These are phyloP conservation scores for Pichia cephalocereana DNA, from an alignment of 805 yeast genomes.

Conservation along the genomic window DNA sequence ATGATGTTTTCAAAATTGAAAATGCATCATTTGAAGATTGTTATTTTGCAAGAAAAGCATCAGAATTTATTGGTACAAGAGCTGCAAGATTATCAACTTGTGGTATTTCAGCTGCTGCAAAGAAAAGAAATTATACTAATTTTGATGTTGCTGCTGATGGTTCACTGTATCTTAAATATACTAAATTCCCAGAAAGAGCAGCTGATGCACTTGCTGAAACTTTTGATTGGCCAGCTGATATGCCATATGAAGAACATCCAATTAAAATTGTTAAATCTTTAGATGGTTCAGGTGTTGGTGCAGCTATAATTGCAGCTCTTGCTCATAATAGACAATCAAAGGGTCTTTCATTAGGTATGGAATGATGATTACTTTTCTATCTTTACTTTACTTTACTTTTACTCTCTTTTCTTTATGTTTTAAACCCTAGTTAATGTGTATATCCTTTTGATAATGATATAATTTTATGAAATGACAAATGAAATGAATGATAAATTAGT, in stretches of 20 bases:
- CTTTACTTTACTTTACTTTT: not conserved
- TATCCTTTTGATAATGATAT: too few species aligned
- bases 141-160: constrained; percentile 98
- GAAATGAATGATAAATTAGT: too few species aligned
- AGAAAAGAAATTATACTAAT: constrained; percentile 70
- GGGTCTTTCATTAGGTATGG: constrained; percentile 59
- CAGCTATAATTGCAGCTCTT: constrained; percentile 95
- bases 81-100: constrained; percentile 91
- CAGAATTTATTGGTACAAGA: constrained; percentile 87
- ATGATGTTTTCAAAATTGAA: constrained; percentile 42
- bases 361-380: not conserved
- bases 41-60: constrained; percentile 67
- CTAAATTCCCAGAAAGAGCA: constrained; percentile 88
- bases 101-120: constrained; percentile 93
- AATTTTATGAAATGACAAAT: too few species aligned
- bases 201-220: constrained; percentile 88
- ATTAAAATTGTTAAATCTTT: constrained; percentile 84
- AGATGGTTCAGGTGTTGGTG: constrained; percentile 98
- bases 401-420: too few species aligned
- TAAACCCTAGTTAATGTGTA: too few species aligned
- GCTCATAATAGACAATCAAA: constrained; percentile 68
- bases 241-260: constrained; percentile 53
- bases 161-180: constrained; percentile 89
- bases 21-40: constrained; percentile 74
- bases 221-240: constrained; percentile 61